Evolutionary conservation across 192 early-diverging fungal species (phyloP), one percentile per base, ranked within the genome.

Genomic region (Backusella sp.): DNA sequence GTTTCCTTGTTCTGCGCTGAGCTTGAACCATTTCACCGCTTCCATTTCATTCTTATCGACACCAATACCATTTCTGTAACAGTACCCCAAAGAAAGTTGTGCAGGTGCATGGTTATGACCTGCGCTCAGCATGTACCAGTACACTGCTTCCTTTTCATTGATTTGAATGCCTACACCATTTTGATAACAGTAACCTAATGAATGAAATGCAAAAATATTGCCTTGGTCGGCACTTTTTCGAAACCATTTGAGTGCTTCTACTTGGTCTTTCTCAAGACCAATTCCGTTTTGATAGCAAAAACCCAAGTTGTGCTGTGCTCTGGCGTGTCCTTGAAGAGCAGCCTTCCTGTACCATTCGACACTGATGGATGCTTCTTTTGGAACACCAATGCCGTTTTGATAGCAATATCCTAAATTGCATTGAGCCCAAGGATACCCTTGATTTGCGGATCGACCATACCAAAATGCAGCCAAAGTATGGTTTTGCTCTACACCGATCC

Each of bases 361-460:
- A 30, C 87, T 89, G 68, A 80, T 74, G 19, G 79, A 36, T 4
- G 84, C 79, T 59, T 90, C 84, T 65, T 81, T 82, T 23, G 77
- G 77, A 6, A 95, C 90, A 19, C 94, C 94, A 70, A 94, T 91
- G 6, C 93, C 94, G 79, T 95, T 94, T 59, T 93, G 93, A 74
- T 93, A 96, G 77, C 95, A 96, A 79, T 91, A 95, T 2, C 94
- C 95, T 36, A 96, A 80, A 65, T 94, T 87, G 52, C 83, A 96
- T 70, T 88, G 81, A 14, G 84, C 86, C 84, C 86, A 84, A 37
- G 86, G 84, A 42, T 88, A 87, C 0, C 85, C 88, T 59, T 87
- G 84, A n/a, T 84, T 76, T 17, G 87, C 84, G 7, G 86, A 85
- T 34, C 79, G 78, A 32, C 76, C 75, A 41, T 86, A 88, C 84